Conservation (phyloP, 1,284 basidiomycete species). For the Apiotrichum gamsii region DNA sequence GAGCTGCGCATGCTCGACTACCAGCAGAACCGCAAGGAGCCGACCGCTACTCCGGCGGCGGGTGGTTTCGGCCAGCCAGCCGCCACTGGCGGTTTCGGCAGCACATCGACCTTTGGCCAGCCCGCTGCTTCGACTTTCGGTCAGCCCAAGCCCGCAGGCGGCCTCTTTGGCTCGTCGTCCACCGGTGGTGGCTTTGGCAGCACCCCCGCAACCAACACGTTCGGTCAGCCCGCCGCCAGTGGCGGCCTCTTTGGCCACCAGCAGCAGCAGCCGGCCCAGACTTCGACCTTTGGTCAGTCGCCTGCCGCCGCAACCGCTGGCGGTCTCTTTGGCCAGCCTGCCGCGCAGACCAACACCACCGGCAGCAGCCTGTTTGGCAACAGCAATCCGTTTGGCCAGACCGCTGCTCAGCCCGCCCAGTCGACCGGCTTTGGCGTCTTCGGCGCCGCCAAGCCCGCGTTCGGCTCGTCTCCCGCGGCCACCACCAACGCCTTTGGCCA, state of each 20-base stretch:
- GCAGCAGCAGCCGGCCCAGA: conserved; percentile 7
- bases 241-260: conserved; percentile 41
- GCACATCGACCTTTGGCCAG: conserved; percentile 14
- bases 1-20: conserved; percentile 52
- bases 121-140: conserved; percentile 26
- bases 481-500: conserved; percentile 41
- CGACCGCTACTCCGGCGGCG: conserved; percentile 23
- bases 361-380: neutral
- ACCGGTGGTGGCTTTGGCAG: conserved; percentile 1
- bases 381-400: conserved; percentile 7
- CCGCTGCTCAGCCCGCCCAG: conserved; percentile 23
- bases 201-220: conserved; percentile 17
- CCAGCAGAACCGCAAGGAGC: conserved; percentile 55
- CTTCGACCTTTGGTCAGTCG: conserved; percentile 34
- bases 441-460: conserved; percentile 27
- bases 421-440: conserved; percentile 43
- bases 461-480: conserved; percentile 1
- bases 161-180: conserved; percentile 35
- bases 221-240: conserved; percentile 40
- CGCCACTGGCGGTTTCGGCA: conserved; percentile 51
- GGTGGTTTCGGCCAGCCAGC: conserved; percentile 41
- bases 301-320: conserved; percentile 25
- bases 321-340: conserved; percentile 40
- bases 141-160: conserved; percentile 23
- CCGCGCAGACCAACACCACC: conserved; percentile 11